A percentile compares a stretch with the other conserved stretches of the same genome.
Evolutionary conservation across 1,139 yeast genomes (phyloP).

Genomic region (Dujonia santamariae): DNA sequence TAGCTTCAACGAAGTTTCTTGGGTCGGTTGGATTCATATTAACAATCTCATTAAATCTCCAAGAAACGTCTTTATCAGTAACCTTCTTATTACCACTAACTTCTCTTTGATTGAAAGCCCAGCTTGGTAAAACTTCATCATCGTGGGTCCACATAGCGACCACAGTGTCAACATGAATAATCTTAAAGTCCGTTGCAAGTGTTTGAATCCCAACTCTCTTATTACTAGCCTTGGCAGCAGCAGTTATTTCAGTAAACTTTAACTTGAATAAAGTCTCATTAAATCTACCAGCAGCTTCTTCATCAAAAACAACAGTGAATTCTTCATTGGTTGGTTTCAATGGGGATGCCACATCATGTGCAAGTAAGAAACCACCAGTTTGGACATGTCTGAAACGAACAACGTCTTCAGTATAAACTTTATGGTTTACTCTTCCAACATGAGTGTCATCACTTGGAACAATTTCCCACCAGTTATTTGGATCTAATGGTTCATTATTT

Average conservation of each 20-base stretch:
- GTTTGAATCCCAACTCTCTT: constrained; percentile 58
- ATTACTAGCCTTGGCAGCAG: constrained; percentile 36
- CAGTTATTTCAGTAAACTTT: constrained; percentile 48
- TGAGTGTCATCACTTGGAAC: constrained; percentile 54
- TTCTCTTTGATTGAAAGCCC: constrained; percentile 93
- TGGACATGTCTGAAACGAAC: constrained; percentile 80
- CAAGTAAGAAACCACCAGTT: constrained; percentile 73
- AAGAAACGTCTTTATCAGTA: constrained; percentile 61
- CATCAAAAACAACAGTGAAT: constrained; percentile 69
- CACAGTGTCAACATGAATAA: constrained; percentile 79
- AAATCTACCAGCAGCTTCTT: constrained; percentile 51
- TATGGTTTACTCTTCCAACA: constrained; percentile 26
- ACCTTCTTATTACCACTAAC: constrained; percentile 90
- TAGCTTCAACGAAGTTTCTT: constrained; percentile 58
- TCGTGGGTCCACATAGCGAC: constrained; percentile 96
- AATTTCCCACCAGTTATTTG: constrained; percentile 84
- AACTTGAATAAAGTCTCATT: constrained; percentile 80
- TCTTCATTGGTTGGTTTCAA: constrained; percentile 87
- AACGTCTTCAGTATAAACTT: constrained; percentile 54
- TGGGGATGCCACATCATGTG: constrained; percentile 99
- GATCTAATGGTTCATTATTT: constrained; percentile 42
- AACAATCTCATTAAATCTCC: constrained; percentile 76
- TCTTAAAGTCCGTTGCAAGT: constrained; percentile 62
- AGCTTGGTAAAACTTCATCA: constrained; percentile 80
- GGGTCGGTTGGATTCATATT: constrained; percentile 53